Conservation (phyloP, 768 basidiomycete genomes). For the Lentinula raphanica region DNA sequence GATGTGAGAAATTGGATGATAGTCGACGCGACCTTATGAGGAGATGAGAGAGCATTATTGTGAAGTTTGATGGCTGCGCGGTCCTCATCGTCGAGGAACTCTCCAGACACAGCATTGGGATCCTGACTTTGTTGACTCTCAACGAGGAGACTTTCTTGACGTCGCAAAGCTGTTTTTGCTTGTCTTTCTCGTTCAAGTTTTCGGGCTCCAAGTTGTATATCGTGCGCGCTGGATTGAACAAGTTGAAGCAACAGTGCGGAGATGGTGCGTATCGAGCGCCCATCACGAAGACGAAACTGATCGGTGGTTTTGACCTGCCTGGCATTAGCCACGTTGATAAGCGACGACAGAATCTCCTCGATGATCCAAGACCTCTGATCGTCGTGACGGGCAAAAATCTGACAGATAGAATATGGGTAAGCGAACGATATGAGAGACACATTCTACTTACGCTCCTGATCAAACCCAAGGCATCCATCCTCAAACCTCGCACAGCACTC, state of each 20-base stretch:
- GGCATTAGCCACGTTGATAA: conserved; percentile 85
- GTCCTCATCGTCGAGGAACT: conserved; percentile 66
- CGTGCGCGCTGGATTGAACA: conserved; percentile 92
- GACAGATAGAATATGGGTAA: not conserved
- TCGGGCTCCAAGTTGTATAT: conserved; percentile 68
- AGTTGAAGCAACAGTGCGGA: conserved; percentile 91
- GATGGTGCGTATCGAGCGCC: conserved; percentile 86
- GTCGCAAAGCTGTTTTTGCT: conserved; percentile 52
- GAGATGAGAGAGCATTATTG: conserved; percentile 68
- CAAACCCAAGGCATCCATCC: conserved; percentile 76
- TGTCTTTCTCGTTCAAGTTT: conserved; percentile 59
- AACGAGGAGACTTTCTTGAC: conserved; percentile 52
- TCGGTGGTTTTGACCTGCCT: conserved; percentile 81
- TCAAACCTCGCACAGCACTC: conserved; percentile 75
- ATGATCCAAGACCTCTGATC: conserved; percentile 95
- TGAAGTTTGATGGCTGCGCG: conserved; percentile 70
- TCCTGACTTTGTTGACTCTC: conserved; percentile 32
- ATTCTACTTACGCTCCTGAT: conserved; percentile 71
- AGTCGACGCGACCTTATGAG: conserved; percentile 78
- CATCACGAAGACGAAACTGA: conserved; percentile 63
- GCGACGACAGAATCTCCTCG: conserved; percentile 89
- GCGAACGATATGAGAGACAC: not conserved
- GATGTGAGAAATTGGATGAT: conserved; percentile 76
- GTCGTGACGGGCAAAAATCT: conserved; percentile 91
- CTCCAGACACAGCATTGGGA: conserved; percentile 10